phyloP scores from a whole-genome alignment of 345 rosid genomes.

The Passiflora organensis region DNA sequence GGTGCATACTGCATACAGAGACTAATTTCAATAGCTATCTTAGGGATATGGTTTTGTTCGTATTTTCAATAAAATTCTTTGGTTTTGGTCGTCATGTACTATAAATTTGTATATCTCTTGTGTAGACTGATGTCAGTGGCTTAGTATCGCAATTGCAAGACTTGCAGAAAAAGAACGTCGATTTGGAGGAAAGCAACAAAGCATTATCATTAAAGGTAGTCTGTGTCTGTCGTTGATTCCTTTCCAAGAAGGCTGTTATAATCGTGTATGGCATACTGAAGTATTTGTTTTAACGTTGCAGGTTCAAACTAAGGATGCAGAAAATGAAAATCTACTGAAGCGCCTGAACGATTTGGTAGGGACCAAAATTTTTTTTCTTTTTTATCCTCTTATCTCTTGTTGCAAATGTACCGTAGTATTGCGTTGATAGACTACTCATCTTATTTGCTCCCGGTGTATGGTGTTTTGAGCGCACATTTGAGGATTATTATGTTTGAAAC shows the following conservation, averaged over 20 bases:
- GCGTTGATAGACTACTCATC: background rate
- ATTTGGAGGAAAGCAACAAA: conserved; percentile 64
- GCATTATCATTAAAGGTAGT: conserved; percentile 46
- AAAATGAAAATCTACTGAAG: conserved; percentile 45
- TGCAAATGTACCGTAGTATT: background rate
- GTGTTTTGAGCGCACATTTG: no score
- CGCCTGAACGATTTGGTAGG: conserved; percentile 63
- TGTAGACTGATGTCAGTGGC: conserved; percentile 83
- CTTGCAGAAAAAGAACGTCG: conserved; percentile 59
- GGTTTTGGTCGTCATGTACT: conserved; percentile 4
- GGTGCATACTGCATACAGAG: no score
- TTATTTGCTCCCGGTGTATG: no score
- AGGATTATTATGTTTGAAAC: no score
- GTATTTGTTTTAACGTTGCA: conserved; percentile 22
- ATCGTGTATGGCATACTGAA: conserved; percentile 6
- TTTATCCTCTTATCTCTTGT: background rate
- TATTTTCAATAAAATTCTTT: background rate
- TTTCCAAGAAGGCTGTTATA: background rate
- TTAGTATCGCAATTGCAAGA: conserved; percentile 80
- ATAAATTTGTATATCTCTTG: background rate
- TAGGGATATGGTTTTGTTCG: no score
- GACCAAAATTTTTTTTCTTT: background rate
- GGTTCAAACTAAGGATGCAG: conserved; percentile 62
- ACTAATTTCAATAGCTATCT: no score
- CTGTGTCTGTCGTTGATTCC: no score